Evolutionary conservation across 2,329 filamentous ascomycete species (phyloP).

Genomic region (Ophiostoma quercus): DNA sequence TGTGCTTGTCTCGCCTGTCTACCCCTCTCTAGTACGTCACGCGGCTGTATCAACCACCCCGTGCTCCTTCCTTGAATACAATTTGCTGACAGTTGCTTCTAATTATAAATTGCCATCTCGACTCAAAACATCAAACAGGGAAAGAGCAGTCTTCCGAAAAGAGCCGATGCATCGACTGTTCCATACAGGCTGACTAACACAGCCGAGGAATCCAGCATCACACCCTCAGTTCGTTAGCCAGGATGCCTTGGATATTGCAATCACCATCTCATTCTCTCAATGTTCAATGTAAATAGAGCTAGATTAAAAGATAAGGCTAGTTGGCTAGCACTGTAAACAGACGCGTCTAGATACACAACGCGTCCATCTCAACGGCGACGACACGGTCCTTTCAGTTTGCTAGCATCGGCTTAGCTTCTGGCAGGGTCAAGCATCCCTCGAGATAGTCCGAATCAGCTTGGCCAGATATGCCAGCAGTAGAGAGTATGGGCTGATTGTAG

Average conservation of each 20-base stretch:
- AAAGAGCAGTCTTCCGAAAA: background rate
- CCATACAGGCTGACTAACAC: background rate
- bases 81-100: background rate
- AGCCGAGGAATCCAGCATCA: background rate
- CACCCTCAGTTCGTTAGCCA: background rate
- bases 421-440: too few relatives aligned
- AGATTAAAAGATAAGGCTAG: background rate
- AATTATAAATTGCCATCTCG: background rate
- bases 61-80: background rate
- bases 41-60: background rate
- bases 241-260: background rate
- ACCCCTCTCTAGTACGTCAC: conserved; percentile 6
- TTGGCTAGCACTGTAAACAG: background rate
- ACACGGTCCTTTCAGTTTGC: too few relatives aligned
- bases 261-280: background rate
- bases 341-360: background rate
- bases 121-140: background rate
- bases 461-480: too few relatives aligned
- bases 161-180: background rate
- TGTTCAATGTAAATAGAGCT: background rate
- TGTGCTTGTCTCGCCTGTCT: background rate
- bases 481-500: too few relatives aligned
- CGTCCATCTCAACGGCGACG: background rate
- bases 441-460: background rate
- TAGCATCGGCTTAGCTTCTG: background rate